Evolutionary conservation across 2,329 filamentous ascomycete genomes (phyloP), one percentile per base, ranked within the genome.

Genomic region (Sordariomycetes sp.): DNA sequence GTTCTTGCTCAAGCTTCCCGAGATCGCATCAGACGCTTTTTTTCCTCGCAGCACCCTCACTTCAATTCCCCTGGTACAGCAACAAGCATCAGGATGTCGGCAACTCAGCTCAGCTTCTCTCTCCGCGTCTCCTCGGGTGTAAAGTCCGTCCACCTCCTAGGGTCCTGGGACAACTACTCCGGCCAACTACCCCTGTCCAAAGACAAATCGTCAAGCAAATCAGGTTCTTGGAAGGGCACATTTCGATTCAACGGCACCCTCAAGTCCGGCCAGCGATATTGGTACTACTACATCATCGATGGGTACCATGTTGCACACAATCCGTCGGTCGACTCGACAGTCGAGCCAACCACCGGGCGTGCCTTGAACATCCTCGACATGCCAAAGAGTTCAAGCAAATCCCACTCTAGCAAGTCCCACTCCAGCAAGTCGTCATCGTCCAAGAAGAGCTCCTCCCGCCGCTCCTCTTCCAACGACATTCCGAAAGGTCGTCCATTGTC

Each of bases 241-340:
- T 97, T 99, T 81, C 88, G 90, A 77, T 97, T 99, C 79, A 88
- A 87, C 71, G 77, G 84, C 62, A 93, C 90, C 61, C 83, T 97
- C 67, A 86, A 93, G 79, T 80, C 90, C 67, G 91, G 93, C 72
- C 86, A 90, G 72, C 87, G 93, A 71, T 97, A 97, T 85, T 99
- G 94, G 94, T 99, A 97, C 86, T 99, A 99, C 85, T 99, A 97
- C 82, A 97, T 97, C 85, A 94, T 97, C 74, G 94, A 99, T 74
- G 94, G 94, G 67, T 97, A 97, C 85, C 92, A 97, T 74, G 88
- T 96, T 72, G 92, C 92, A 62, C 93, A 97, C 82, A 94, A 97
- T 78, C 92, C 93, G 65, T 89, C 89, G 72, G 87, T 91, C 72
- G 80, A 88, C 69, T 93, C 88, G 70, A 95, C 89, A 70, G 87